These are phyloP conservation scores for Hanseniaspora meyeri DNA, from an alignment of 805 yeast species.

Conservation along the genomic window DNA sequence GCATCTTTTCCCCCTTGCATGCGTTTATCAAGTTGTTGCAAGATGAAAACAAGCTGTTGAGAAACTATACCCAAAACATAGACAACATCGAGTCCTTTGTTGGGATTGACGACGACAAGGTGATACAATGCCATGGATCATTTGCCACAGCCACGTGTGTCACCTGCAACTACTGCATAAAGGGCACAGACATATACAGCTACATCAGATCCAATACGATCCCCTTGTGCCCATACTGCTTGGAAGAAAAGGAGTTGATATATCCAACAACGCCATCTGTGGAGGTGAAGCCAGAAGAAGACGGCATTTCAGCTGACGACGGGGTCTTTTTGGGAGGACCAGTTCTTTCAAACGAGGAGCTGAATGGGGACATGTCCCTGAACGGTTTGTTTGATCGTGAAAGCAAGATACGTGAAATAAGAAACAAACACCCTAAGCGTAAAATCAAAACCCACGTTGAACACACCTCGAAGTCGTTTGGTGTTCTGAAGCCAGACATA, in stretches of 20 bases:
- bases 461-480: constrained; percentile 40
- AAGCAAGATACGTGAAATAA: neutral
- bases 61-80: constrained; percentile 85
- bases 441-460: constrained; percentile 1
- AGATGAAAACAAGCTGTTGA: constrained; percentile 60
- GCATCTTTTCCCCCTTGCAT: constrained; percentile 62
- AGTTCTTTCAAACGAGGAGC: constrained; percentile 9
- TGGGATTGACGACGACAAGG: constrained; percentile 51
- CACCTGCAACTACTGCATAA: constrained; percentile 54
- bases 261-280: constrained; percentile 20
- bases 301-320: constrained; percentile 16
- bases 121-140: constrained; percentile 87
- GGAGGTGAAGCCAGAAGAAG: constrained; percentile 20
- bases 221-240: constrained; percentile 64
- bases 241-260: constrained; percentile 30
- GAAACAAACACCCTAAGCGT: neutral
- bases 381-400: neutral
- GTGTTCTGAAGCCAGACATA: constrained; percentile 85
- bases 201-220: constrained; percentile 47
- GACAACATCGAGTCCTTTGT: constrained; percentile 78
- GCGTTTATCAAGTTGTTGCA: constrained; percentile 62
- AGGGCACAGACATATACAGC: constrained; percentile 53
- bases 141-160: constrained; percentile 79
- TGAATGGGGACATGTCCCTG: neutral
- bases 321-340: constrained; percentile 4